Evolutionary conservation across 805 yeast species (phyloP).

Genomic region (Priceomyces carsonii): DNA sequence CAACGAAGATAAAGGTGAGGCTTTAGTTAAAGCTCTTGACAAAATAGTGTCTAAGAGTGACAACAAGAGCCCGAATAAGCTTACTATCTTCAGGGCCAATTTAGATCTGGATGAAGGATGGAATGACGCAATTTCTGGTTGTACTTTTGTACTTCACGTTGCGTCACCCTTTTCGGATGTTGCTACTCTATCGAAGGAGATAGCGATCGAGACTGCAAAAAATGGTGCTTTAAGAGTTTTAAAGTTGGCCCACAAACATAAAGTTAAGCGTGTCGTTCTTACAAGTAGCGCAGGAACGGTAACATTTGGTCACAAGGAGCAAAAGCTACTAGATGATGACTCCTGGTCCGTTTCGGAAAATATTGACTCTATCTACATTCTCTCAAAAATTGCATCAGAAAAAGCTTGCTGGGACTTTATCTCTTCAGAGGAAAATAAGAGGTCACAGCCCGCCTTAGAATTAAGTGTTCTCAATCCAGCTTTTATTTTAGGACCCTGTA

Average conservation of each 20-base stretch:
- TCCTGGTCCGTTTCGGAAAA: conserved; percentile 1
- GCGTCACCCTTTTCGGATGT: conserved; percentile 1
- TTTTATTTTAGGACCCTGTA: neutral
- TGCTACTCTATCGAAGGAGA: neutral
- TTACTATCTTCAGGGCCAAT: neutral
- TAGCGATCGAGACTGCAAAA: neutral
- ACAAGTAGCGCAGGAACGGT: neutral
- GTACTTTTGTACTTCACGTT: neutral
- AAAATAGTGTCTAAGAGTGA: neutral
- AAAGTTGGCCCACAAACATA: neutral
- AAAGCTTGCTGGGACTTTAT: conserved; percentile 1
- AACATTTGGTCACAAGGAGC: neutral
- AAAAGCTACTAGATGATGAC: neutral
- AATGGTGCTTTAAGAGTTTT: neutral
- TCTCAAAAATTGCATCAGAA: neutral
- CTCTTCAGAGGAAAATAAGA: neutral
- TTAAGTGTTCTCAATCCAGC: neutral
- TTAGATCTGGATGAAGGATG: conserved; percentile 3
- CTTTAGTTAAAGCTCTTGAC: neutral
- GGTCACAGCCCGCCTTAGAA: neutral
- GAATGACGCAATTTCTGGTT: neutral
- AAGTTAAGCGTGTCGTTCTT: neutral
- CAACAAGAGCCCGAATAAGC: neutral
- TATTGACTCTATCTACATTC: neutral
- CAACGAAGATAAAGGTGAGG: neutral